Base-by-base conservation (phyloP, 164 flowering plant species). In the Vitis cinerea region DNA sequence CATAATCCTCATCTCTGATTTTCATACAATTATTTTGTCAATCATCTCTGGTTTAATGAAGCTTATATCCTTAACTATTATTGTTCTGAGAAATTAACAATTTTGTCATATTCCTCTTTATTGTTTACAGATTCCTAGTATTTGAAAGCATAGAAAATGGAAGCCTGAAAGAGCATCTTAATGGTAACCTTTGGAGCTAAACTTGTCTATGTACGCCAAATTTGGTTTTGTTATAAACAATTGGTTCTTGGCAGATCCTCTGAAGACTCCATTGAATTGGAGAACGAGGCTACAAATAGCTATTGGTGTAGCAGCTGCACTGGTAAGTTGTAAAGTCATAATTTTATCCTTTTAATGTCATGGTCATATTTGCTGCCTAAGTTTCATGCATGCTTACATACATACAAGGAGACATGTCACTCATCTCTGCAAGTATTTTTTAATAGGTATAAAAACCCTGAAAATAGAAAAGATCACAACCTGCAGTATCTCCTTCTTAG, bases 251-350 rank as follows among this genome's bases (percentile, higher is more conserved):
- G 66, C 88, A 91, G 94, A 93, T 79, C 98, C 98, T 66, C 83
- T 91, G 10, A 91, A 75, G 81, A 91, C 94, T 80, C 98, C 98
- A 47, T 82, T 93, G 77, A 86, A 84, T 75, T 91, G 98, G 98
- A 86, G 83, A 72, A 82, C 82, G 12, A 85, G 98, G 70, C 73
- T 88, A 63, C 83, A 84, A 58, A 91, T 93, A 70, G 94, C 91
- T 7, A 68, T 75, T 64, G 93, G 89, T 27, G 89, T 93, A n/a
- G 91, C 91, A 56, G 90, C 98, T 69, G 98, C 97, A 60, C 54
- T 93, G 86, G 98, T 93, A 74, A 74, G 81, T 77, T 53, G 9
- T 53, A 13, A 3, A 66, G 2, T 30, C 58, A 1, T 27, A 47
- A 17, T 29, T 44, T 31, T n/a, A 55, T 50, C 7, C n/a, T 19